Evolutionary conservation across 192 early-diverging fungal species (phyloP).

Genomic region (Linnemannia exigua): DNA sequence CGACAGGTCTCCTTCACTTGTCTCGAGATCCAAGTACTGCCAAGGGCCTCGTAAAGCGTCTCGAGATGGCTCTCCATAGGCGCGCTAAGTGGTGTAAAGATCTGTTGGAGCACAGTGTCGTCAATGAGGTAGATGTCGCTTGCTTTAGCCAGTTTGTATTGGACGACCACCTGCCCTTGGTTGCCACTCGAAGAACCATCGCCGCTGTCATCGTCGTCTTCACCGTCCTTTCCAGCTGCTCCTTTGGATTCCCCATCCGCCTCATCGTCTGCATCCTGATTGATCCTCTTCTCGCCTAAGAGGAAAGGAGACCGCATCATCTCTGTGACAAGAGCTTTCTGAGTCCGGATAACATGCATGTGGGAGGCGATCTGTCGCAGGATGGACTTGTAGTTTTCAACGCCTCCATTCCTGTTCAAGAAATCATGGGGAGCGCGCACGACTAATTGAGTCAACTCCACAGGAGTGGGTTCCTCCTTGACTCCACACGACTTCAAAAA

Average conservation of each 20-base stretch:
- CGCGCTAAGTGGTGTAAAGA: slow-evolving; percentile 80
- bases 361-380: slow-evolving; percentile 82
- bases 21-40: slow-evolving; percentile 74
- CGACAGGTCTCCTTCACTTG: slow-evolving; percentile 70
- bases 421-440: slow-evolving; percentile 70
- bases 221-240: neutral
- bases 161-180: slow-evolving; percentile 58
- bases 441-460: slow-evolving; percentile 78
- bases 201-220: slow-evolving; percentile 27
- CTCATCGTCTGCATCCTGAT: slow-evolving; percentile 36
- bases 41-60: slow-evolving; percentile 73
- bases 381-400: slow-evolving; percentile 78
- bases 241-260: neutral
- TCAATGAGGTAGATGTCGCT: slow-evolving; percentile 85
- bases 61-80: slow-evolving; percentile 85
- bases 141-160: slow-evolving; percentile 76
- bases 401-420: slow-evolving; percentile 64
- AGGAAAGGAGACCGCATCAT: slow-evolving; percentile 77
- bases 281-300: slow-evolving; percentile 67
- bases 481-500: slow-evolving; percentile 91
- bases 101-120: slow-evolving; percentile 76
- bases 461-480: slow-evolving; percentile 80
- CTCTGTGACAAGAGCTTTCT: slow-evolving; percentile 61
- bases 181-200: slow-evolving; percentile 25
- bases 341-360: slow-evolving; percentile 58